Percentiles rank a stretch among this genome's conserved stretches.
Conservation (phyloP, 768 basidiomycete genomes). For the Kwoniella europaea region DNA sequence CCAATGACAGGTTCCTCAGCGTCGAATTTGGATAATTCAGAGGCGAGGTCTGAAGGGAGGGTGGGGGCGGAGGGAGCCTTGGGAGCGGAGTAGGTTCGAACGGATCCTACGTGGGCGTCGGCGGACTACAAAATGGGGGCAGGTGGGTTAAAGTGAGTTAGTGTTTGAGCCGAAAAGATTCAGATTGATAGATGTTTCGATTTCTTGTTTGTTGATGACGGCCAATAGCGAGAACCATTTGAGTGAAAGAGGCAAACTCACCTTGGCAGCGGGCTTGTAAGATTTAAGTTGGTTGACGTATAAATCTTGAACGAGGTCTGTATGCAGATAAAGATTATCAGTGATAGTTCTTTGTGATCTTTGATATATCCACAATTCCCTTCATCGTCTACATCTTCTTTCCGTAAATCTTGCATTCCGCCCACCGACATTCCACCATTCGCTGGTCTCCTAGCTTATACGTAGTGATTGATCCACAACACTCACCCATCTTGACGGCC, state of each 20-base stretch:
- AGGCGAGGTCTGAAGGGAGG: slow-evolving; percentile 81
- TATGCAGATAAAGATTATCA: not conserved
- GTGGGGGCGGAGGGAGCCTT: slow-evolving; percentile 73
- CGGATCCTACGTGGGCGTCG: slow-evolving; percentile 84
- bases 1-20: slow-evolving; percentile 69
- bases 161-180: not conserved
- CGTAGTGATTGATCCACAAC: not conserved
- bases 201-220: no score
- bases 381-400: no score
- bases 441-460: no score
- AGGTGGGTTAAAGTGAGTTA: not conserved
- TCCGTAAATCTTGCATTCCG: no score
- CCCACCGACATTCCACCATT: no score
- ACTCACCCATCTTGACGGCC: slow-evolving; percentile 59
- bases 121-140: slow-evolving; percentile 66
- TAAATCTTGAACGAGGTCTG: slow-evolving; percentile 90
- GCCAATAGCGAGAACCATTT: not conserved
- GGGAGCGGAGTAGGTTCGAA: slow-evolving; percentile 81
- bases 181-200: no score
- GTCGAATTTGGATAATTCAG: slow-evolving; percentile 84
- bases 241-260: slow-evolving; percentile 60
- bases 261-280: slow-evolving; percentile 78
- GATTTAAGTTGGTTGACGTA: slow-evolving; percentile 87
- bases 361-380: no score
- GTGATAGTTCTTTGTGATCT: no score